Base-by-base conservation (phyloP, 2,329 filamentous ascomycete species). In the Pyricularia pennisetigena region DNA sequence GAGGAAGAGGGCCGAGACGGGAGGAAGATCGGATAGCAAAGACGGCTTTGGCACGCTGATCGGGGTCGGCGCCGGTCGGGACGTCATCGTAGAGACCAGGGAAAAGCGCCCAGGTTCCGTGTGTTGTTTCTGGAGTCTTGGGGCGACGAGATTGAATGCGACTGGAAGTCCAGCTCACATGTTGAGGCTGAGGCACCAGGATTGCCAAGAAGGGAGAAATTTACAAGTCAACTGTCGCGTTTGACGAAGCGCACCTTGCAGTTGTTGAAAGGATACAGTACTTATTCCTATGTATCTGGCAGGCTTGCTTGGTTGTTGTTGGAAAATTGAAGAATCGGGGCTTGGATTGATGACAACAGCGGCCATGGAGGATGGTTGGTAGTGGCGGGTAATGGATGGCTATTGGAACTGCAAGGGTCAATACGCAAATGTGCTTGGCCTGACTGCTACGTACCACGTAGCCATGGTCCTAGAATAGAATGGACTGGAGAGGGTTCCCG, bases 1-100 rank as follows among this genome's bases (percentile, higher is more conserved):
- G 71, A 97, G 84, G 78, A 97, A 97, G 49, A 96, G 84, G 35
- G 93, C 93, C 57, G 90, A 89, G 74, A 94, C 87, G 67, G 84
- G 84, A 65, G 86, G 86, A 10, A 85, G 79, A 71, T 86, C 84
- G 70, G 80, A 75, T 26, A 78, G 76, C 10, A 74, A 23, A 16
- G n/a, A 8, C 62, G 29, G 24, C 35, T 35, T 16, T 9, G 67
- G n/a, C 14, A 12, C 67, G 68, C 23, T 61, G 63, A 71, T 65
- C 24, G 59, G 59, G 12, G 65, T 54, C 12, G 30, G 24, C 24
- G n/a, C 35, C 68, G 20, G 66, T 28, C 49, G 68, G 29, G 68
- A 63, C 57, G 68, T 41, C 49, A 64, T 23, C 63, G 24, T 62
- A 4, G 59, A 28, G 20, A 8, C 59, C 59, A 9, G 57, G 24